A percentile compares a stretch with the other conserved stretches of the same genome.
Evolutionary conservation across 2,329 filamentous ascomycete species (phyloP).

Genomic region (Trichoderma endophyticum): DNA sequence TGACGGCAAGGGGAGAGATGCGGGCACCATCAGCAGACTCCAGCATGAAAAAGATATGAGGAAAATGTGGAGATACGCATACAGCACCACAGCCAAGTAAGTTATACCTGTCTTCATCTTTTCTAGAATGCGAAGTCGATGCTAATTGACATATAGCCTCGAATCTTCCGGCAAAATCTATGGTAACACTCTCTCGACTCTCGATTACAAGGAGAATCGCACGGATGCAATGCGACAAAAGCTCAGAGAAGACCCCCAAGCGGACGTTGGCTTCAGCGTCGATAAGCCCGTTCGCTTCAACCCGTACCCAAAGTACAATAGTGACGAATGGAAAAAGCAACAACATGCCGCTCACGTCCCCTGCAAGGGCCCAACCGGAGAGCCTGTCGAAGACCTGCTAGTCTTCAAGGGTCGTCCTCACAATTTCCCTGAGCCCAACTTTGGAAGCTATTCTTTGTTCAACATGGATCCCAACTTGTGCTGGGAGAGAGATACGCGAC

Average conservation of each 20-base stretch:
- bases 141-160: slow-evolving; percentile 32
- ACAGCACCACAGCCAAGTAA: slow-evolving; percentile 41
- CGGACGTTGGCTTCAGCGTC: slow-evolving; percentile 39
- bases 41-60: slow-evolving; percentile 44
- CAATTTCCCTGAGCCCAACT: slow-evolving; percentile 56
- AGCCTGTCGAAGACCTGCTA: slow-evolving; percentile 57
- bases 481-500: slow-evolving; percentile 66
- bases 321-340: slow-evolving; percentile 53
- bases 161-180: slow-evolving; percentile 52
- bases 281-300: slow-evolving; percentile 58
- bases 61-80: slow-evolving; percentile 40
- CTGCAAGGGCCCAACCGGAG: slow-evolving; percentile 63
- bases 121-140: not conserved
- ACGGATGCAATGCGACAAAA: slow-evolving; percentile 30
- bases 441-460: slow-evolving; percentile 61
- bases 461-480: slow-evolving; percentile 62
- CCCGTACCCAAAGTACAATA: slow-evolving; percentile 71
- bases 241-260: slow-evolving; percentile 35
- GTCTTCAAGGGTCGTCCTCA: slow-evolving; percentile 61
- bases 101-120: slow-evolving; percentile 21
- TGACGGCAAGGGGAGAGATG: slow-evolving; percentile 34
- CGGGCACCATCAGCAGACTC: slow-evolving; percentile 33
- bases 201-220: slow-evolving; percentile 42
- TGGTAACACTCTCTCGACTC: slow-evolving; percentile 50
- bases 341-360: slow-evolving; percentile 58